Evolutionary conservation across 768 basidiomycete species (phyloP), one percentile per base, ranked within the genome.

Genomic region (Gymnopilus junonius): DNA sequence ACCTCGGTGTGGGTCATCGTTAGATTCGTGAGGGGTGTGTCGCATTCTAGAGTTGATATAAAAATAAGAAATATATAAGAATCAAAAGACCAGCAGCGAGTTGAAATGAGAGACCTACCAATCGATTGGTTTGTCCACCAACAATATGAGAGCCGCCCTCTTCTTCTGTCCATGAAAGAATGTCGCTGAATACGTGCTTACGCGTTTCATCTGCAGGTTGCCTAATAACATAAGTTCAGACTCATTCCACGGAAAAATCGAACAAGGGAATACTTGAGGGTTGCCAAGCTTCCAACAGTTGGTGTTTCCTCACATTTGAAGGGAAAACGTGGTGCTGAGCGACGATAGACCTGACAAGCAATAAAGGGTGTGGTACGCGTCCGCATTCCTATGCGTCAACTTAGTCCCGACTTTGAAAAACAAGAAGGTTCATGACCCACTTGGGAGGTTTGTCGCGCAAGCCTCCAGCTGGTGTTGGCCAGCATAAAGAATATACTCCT

Each of bases 371-470:
- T 99, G 97, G 73, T 99, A 99, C 39, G 93, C 84, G 72, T 99
- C 97, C n/a, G 95, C 79, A n/a, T 76, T 76, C 76, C 95, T 96
- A 23, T 43, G 46, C 2, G 7, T 48, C 21, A 40, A 27, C 48
- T 17, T 40, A n/a, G n/a, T n/a, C n/a, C n/a, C n/a, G n/a, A n/a
- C n/a, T n/a, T n/a, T n/a, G n/a, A n/a, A n/a, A n/a, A n/a, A n/a
- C 3, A 42, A 34, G 25, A 34, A 34, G 31, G 40, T 2, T 42
- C 23, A 50, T 27, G 45, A 74, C 86, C 57, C 74, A 93, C 92
- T 97, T 98, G 39, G 94, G 93, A 14, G 97, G 97, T 72, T 99
- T 99, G 72, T 99, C 97, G 23, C 95, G 82, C 55, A 99, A 75
- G 15, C 97, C 97, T 7, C 95, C 96, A 0, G 88, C 83, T 1